These are phyloP conservation scores for Talaromyces sp. DNA, from an alignment of 2,329 filamentous ascomycete species.

Conservation along the genomic window DNA sequence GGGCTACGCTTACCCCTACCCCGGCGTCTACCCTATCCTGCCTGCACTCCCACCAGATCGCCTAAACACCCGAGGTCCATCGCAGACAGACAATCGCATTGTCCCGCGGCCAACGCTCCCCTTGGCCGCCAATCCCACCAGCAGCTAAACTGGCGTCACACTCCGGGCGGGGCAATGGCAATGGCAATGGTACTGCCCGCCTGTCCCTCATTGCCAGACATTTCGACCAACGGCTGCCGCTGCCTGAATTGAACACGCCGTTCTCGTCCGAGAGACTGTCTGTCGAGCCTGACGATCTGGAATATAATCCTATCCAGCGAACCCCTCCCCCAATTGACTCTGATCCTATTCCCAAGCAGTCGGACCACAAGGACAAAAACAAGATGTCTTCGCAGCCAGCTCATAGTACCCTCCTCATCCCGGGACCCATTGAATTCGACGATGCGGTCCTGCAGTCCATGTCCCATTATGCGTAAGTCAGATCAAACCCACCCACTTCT, in stretches of 20 bases:
- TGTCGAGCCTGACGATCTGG: constrained; percentile 51
- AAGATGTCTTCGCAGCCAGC: constrained; percentile 58
- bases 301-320: constrained; percentile 45
- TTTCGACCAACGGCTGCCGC: constrained; percentile 51
- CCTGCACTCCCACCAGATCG: not conserved
- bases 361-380: not conserved
- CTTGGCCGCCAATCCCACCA: constrained; percentile 18
- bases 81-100: not conserved
- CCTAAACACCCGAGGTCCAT: constrained; percentile 2
- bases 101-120: constrained; percentile 17
- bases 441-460: constrained; percentile 94
- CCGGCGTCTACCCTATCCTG: not conserved
- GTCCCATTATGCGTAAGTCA: constrained; percentile 69
- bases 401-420: constrained; percentile 80
- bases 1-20: not conserved
- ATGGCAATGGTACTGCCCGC: constrained; percentile 33
- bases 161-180: constrained; percentile 23
- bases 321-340: constrained; percentile 24
- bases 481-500: not conserved
- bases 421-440: constrained; percentile 96
- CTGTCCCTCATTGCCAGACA: constrained; percentile 60
- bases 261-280: constrained; percentile 58
- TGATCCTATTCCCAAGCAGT: constrained; percentile 22
- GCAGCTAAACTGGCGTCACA: constrained; percentile 19
- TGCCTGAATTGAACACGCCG: constrained; percentile 60